These are phyloP conservation scores for Paramecium octaurelia DNA, from an alignment of 73 alveolate species.

Conservation along the genomic window DNA sequence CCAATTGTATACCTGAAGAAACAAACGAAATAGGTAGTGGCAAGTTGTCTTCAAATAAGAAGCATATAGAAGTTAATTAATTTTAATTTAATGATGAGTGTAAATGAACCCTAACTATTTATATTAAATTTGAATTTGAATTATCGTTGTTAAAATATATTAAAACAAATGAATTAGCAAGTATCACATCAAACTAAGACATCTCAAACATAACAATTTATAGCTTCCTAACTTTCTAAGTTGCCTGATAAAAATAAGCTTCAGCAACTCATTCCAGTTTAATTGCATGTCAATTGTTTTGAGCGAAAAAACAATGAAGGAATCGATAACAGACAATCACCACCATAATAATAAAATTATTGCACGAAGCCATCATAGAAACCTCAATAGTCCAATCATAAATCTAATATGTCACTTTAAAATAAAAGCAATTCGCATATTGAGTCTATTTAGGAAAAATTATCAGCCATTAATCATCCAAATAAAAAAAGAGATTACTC, in stretches of 20 bases:
- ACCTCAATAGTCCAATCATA: conserved; percentile 15
- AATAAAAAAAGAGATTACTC: conserved; percentile 42
- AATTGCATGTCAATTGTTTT: background rate
- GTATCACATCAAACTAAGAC: background rate
- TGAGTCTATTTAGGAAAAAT: background rate
- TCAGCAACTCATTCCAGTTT: background rate
- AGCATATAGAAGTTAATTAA: background rate
- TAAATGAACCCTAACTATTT: background rate
- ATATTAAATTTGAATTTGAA: conserved; percentile 36
- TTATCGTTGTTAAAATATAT: conserved; percentile 29
- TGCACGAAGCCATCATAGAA: conserved; percentile 34
- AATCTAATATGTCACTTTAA: conserved; percentile 34
- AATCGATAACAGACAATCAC: background rate
- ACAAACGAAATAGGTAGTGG: background rate
- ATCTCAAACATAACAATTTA: background rate
- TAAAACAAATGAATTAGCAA: background rate
- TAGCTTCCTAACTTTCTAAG: background rate
- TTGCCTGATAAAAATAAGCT: background rate
- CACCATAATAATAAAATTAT: background rate
- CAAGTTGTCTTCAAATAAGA: background rate
- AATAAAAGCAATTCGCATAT: background rate
- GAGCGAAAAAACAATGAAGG: background rate
- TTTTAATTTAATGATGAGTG: background rate
- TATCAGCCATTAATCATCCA: background rate
- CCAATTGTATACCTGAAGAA: conserved; percentile 3